Percentiles rank a stretch among this genome's conserved stretches.
These are phyloP conservation scores for Selenicereus undatus DNA, from an alignment of 148 eudicot genomes.

Conservation along the genomic window DNA sequence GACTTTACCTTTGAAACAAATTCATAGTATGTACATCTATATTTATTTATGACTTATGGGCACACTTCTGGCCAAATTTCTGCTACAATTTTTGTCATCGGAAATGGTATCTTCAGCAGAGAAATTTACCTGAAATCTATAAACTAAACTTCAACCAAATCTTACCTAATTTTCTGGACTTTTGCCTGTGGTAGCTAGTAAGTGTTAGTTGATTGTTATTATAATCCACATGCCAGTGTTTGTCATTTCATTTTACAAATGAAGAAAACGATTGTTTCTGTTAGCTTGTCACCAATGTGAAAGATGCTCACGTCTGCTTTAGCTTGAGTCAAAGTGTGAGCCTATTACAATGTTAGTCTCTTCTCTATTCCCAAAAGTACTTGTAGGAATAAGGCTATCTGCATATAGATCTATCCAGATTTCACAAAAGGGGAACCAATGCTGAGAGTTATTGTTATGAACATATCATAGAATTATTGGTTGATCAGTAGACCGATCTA, in stretches of 20 bases:
- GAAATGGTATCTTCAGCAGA: neutral
- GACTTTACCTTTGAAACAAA: neutral
- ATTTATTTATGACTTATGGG: neutral
- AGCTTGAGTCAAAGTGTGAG: neutral
- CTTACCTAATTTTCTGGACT: constrained; percentile 4
- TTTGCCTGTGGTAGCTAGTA: neutral
- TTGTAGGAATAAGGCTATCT: too few relatives aligned
- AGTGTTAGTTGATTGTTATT: neutral
- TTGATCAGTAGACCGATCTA: neutral
- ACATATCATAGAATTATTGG: too few relatives aligned
- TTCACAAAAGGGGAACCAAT: too few relatives aligned
- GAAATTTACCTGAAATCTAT: neutral
- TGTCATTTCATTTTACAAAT: neutral
- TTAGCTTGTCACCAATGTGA: neutral
- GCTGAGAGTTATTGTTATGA: too few relatives aligned
- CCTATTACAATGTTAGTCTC: too few relatives aligned
- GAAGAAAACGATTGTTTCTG: neutral
- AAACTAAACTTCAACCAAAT: neutral
- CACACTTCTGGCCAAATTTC: neutral
- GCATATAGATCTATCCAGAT: too few relatives aligned
- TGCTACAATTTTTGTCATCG: neutral
- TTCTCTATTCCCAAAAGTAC: too few relatives aligned
- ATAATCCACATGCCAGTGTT: neutral
- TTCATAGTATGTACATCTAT: neutral
- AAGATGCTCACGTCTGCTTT: neutral